These are phyloP conservation scores for Mycotypha africana DNA, from an alignment of 371 early-diverging fungal genomes.

Conservation along the genomic window DNA sequence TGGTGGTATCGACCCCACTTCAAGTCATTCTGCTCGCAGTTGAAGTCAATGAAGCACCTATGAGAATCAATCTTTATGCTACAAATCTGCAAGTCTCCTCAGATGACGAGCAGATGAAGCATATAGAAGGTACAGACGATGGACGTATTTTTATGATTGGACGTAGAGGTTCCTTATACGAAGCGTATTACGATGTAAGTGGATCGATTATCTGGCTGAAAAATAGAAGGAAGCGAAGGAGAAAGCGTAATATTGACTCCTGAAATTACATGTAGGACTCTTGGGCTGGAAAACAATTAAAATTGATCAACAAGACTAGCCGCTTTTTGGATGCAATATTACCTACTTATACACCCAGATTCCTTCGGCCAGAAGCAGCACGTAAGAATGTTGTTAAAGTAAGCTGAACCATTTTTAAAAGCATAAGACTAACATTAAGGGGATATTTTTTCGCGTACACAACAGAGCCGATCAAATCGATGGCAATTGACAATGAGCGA, in stretches of 20 bases:
- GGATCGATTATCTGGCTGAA: neutral
- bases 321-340: too few species aligned
- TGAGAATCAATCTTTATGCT: conserved; percentile 40
- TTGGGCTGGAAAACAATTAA: too few species aligned
- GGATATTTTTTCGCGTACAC: too few species aligned
- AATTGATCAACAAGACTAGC: too few species aligned
- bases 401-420: too few species aligned
- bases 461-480: conserved; percentile 38
- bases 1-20: conserved; percentile 82
- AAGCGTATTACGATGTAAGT: conserved; percentile 71
- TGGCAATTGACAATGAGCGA: conserved; percentile 68
- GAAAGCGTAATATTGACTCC: too few species aligned
- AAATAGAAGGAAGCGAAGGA: too few species aligned
- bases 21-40: conserved; percentile 71
- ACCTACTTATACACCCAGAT: neutral
- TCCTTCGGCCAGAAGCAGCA: neutral
- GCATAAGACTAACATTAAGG: too few species aligned
- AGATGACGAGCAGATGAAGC: conserved; percentile 68
- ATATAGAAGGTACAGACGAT: conserved; percentile 64
- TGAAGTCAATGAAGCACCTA: neutral
- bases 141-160: conserved; percentile 87
- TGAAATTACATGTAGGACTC: too few species aligned
- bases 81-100: conserved; percentile 70
- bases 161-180: conserved; percentile 77
- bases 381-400: too few species aligned